These are phyloP conservation scores for Wickerhamiella parazyma DNA, from an alignment of 805 yeast species.

Conservation along the genomic window DNA sequence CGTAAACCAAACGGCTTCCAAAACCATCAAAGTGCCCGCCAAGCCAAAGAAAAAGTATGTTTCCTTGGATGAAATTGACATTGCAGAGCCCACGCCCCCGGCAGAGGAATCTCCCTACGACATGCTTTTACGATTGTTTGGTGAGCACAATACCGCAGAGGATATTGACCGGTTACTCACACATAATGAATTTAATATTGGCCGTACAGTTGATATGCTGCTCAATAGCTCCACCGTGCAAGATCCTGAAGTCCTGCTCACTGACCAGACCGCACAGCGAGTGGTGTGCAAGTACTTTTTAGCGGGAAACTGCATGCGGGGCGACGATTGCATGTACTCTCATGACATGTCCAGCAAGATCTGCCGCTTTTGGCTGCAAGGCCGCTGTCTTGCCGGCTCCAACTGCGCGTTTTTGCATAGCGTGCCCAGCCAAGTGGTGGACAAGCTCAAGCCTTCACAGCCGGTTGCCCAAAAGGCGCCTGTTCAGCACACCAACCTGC, in stretches of 20 bases:
- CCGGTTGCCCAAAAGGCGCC: neutral
- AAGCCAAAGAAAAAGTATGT: constrained; percentile 11
- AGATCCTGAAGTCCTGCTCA: constrained; percentile 11
- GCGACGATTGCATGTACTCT: constrained; percentile 33
- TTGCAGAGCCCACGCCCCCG: neutral
- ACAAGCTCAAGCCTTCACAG: constrained; percentile 1
- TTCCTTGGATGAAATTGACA: constrained; percentile 5
- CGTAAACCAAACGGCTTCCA: constrained; percentile 12
- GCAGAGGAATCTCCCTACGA: constrained; percentile 27
- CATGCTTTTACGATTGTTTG: constrained; percentile 26
- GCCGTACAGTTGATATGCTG: constrained; percentile 19
- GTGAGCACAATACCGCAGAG: constrained; percentile 23
- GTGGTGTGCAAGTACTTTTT: constrained; percentile 32
- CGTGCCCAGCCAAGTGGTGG: constrained; percentile 23
- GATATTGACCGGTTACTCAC: constrained; percentile 29
- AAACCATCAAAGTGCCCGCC: constrained; percentile 11
- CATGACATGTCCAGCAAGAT: constrained; percentile 33
- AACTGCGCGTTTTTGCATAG: constrained; percentile 31
- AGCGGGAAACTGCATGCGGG: constrained; percentile 31
- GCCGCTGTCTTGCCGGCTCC: constrained; percentile 32
- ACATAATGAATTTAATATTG: constrained; percentile 28
- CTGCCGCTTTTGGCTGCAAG: constrained; percentile 36
- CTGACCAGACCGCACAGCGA: constrained; percentile 20
- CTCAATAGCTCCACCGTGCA: constrained; percentile 2
- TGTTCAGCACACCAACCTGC: neutral